phyloP scores from a whole-genome alignment of 2,329 filamentous ascomycete species.

The Samsoniella hepiali region DNA sequence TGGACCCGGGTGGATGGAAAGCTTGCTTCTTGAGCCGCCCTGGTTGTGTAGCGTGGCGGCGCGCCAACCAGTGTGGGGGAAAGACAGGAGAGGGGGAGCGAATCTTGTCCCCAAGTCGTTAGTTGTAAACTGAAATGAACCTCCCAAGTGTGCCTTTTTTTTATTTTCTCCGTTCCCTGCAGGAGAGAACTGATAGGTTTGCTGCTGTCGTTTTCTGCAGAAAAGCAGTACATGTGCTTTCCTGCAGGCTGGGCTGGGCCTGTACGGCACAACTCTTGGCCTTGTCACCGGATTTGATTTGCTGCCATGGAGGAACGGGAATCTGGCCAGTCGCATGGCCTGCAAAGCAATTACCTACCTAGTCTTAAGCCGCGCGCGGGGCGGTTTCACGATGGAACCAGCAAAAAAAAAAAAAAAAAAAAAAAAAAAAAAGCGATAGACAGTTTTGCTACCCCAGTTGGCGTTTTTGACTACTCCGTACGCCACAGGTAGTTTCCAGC shows the following conservation, averaged over 20 bases:
- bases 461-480: too few species aligned
- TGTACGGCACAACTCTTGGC: too few species aligned
- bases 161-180: slow-evolving; percentile 3
- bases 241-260: neutral
- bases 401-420: too few species aligned
- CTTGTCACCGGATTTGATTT: neutral
- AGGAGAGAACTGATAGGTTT: neutral
- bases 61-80: slow-evolving; percentile 3
- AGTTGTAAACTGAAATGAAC: neutral
- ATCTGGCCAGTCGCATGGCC: neutral
- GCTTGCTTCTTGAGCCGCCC: neutral
- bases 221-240: neutral
- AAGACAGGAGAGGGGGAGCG: neutral
- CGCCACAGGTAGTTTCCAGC: neutral
- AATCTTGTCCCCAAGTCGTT: neutral
- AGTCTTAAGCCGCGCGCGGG: neutral
- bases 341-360: neutral
- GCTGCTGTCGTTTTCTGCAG: neutral
- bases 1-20: slow-evolving; percentile 14
- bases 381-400: neutral
- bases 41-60: neutral
- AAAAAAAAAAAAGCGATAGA: too few species aligned
- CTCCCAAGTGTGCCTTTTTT: neutral
- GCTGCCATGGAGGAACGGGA: neutral
- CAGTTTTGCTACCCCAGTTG: too few species aligned